A percentile compares a stretch with the other conserved stretches of the same genome.
These are phyloP conservation scores for Hyphodiscus hymeniophilus DNA, from an alignment of 495 filamentous ascomycete genomes.

Conservation along the genomic window DNA sequence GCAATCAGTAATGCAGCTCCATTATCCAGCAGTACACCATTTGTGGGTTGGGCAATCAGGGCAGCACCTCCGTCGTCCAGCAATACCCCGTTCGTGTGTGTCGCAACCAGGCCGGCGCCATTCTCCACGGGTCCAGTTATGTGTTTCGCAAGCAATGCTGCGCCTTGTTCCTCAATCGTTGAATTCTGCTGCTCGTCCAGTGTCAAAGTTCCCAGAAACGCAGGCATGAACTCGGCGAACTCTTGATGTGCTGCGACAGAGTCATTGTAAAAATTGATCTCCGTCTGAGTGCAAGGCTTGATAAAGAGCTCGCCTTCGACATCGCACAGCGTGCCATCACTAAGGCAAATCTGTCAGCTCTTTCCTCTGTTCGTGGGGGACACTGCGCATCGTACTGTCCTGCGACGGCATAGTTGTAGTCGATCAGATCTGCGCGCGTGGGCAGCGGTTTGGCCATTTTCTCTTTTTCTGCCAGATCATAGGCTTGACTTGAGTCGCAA, in stretches of 20 bases:
- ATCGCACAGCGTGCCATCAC: conserved; percentile 87
- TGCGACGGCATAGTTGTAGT: conserved; percentile 76
- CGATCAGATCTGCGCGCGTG: conserved; percentile 47
- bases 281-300: conserved; percentile 83
- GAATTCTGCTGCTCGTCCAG: conserved; percentile 27
- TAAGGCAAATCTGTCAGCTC: conserved; percentile 31
- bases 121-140: conserved; percentile 3
- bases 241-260: conserved; percentile 53
- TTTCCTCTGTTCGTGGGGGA: conserved; percentile 1
- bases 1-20: not conserved
- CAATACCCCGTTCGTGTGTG: not conserved
- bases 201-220: conserved; percentile 69
- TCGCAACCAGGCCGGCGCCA: conserved; percentile 18
- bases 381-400: conserved; percentile 69
- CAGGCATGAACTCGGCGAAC: conserved; percentile 74
- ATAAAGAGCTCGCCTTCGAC: conserved; percentile 78
- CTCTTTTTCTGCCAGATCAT: not conserved
- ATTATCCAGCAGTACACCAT: not conserved
- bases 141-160: conserved; percentile 16
- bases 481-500: conserved; percentile 13
- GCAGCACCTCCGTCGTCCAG: conserved; percentile 20
- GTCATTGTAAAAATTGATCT: conserved; percentile 90
- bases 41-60: conserved; percentile 15
- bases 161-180: conserved; percentile 20
- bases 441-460: conserved; percentile 29